A percentile compares a stretch with the other conserved stretches of the same genome.
Evolutionary conservation across 164 flowering plant genomes (phyloP).

Genomic region (Dillenia turbinata): DNA sequence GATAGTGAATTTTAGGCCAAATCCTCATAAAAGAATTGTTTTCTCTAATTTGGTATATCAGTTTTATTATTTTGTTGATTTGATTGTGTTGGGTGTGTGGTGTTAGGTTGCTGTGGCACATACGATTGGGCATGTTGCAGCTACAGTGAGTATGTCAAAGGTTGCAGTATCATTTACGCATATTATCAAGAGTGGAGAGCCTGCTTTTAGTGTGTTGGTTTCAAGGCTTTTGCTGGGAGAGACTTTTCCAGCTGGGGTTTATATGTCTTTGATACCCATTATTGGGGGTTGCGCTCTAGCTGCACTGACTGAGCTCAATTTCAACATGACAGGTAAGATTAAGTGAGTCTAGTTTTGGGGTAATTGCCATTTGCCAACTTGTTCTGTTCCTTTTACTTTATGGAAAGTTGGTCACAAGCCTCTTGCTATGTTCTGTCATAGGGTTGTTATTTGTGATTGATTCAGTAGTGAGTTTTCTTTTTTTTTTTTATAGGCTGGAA

Average conservation of each 20-base stretch:
- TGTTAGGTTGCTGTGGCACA: constrained; percentile 80
- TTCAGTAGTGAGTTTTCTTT: too few species aligned
- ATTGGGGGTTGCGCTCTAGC: constrained; percentile 78
- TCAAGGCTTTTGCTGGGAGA: constrained; percentile 73
- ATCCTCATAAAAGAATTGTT: background rate
- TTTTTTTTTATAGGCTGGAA: too few species aligned
- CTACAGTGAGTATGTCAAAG: constrained; percentile 85
- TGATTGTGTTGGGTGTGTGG: constrained; percentile 1
- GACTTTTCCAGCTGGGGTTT: constrained; percentile 54
- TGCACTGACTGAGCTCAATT: constrained; percentile 76
- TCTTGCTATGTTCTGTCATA: too few species aligned
- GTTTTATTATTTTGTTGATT: constrained; percentile 3
- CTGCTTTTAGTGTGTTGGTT: constrained; percentile 82
- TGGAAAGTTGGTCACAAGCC: too few species aligned
- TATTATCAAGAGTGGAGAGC: constrained; percentile 84
- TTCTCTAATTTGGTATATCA: background rate
- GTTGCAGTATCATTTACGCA: constrained; percentile 90
- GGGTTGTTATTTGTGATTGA: too few species aligned
- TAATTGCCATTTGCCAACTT: too few species aligned
- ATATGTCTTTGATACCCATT: constrained; percentile 65
- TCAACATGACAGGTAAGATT: constrained; percentile 72
- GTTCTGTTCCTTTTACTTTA: too few species aligned
- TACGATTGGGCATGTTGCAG: constrained; percentile 87
- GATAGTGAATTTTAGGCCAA: too few species aligned
- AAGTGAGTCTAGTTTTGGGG: background rate